Percentiles rank a stretch among this genome's conserved stretches.
Conservation (phyloP, 768 basidiomycete genomes). For the Galerina marginata region DNA sequence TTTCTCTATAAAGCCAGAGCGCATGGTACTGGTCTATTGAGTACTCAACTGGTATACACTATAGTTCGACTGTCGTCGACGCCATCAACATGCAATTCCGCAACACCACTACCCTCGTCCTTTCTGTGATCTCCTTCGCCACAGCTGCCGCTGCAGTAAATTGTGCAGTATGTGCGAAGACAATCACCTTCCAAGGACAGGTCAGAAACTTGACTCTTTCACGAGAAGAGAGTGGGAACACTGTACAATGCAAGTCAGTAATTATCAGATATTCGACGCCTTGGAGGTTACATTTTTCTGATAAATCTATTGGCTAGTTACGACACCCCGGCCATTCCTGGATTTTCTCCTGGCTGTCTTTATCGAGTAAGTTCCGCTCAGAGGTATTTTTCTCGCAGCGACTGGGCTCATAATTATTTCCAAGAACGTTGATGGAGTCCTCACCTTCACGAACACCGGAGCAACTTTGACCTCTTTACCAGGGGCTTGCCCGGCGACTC, state of each 20-base stretch:
- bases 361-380: not conserved
- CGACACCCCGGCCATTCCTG: not conserved
- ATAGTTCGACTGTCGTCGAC: too few species aligned
- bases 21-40: too few species aligned
- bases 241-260: slow-evolving; percentile 17
- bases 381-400: not conserved
- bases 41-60: too few species aligned
- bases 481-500: not conserved
- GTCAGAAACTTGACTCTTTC: slow-evolving; percentile 8
- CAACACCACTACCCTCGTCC: not conserved
- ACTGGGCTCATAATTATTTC: not conserved
- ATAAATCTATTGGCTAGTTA: not conserved
- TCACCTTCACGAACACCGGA: not conserved
- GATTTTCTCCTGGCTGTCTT: not conserved
- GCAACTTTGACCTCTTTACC: too few species aligned
- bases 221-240: slow-evolving; percentile 12
- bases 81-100: not conserved
- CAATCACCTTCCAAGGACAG: slow-evolving; percentile 8
- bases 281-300: too few species aligned
- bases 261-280: too few species aligned
- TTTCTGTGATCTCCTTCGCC: not conserved
- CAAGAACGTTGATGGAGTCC: not conserved
- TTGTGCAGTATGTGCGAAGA: slow-evolving; percentile 9
- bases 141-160: slow-evolving; percentile 5
- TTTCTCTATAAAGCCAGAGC: too few species aligned